These are phyloP conservation scores for Capronia coronata DNA, from an alignment of 2,329 filamentous ascomycete genomes.

Conservation along the genomic window DNA sequence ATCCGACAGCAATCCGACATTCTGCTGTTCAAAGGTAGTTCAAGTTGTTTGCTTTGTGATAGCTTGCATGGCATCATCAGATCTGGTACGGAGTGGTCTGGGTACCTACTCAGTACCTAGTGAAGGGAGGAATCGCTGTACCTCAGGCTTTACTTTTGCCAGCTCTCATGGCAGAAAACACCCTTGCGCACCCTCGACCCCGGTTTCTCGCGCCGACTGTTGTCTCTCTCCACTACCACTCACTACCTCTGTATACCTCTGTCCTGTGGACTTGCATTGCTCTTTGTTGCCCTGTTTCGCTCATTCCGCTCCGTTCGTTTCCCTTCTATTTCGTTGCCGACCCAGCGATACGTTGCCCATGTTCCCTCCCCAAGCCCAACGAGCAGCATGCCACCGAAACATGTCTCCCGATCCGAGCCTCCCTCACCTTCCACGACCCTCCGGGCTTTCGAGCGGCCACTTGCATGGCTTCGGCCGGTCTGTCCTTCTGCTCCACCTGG, in stretches of 20 bases:
- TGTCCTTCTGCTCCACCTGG: constrained; percentile 2
- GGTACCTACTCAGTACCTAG: too few species aligned
- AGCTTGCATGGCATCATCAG: too few species aligned
- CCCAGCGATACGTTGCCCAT: background rate
- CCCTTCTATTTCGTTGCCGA: background rate
- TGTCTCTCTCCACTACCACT: background rate
- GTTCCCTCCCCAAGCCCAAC: background rate
- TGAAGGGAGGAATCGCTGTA: too few species aligned
- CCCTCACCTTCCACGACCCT: background rate
- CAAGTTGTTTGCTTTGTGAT: too few species aligned
- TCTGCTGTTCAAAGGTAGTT: too few species aligned
- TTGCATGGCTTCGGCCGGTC: background rate
- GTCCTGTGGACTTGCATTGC: too few species aligned
- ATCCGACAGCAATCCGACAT: constrained; percentile 1
- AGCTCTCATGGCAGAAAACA: too few species aligned
- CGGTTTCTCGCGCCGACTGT: background rate
- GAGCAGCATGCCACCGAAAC: background rate
- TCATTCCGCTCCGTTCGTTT: background rate
- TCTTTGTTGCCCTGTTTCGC: background rate
- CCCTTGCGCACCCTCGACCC: background rate
- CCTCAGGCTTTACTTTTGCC: too few species aligned
- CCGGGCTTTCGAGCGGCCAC: background rate
- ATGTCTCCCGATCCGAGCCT: background rate
- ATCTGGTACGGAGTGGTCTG: too few species aligned
- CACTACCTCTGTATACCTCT: too few species aligned